These are phyloP conservation scores for Chimonanthus salicifolius DNA, from an alignment of 164 flowering plant genomes.

Conservation along the genomic window DNA sequence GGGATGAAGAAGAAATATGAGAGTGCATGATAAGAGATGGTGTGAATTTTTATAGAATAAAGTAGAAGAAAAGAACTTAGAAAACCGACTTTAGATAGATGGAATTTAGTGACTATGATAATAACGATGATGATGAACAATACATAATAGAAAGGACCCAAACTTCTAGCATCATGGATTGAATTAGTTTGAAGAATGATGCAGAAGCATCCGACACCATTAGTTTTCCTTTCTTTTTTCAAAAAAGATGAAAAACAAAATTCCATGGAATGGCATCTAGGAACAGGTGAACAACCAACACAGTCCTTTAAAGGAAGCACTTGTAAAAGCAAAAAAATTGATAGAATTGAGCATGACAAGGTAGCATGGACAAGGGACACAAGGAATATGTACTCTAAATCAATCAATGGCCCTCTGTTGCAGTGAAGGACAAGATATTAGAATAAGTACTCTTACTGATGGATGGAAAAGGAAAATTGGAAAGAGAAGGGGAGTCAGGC, in stretches of 20 bases:
- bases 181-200: background rate
- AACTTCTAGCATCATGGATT: background rate
- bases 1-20: too few relatives aligned
- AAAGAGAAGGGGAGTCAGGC: too few relatives aligned
- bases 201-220: background rate
- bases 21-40: background rate
- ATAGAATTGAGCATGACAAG: background rate
- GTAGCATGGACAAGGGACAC: background rate
- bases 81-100: too few relatives aligned
- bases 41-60: background rate
- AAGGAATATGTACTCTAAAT: background rate
- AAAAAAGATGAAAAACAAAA: background rate
- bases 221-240: too few relatives aligned
- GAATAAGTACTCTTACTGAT: background rate
- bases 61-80: background rate
- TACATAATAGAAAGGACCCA: background rate
- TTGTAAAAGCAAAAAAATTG: background rate
- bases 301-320: background rate
- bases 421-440: background rate
- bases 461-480: too few relatives aligned
- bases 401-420: background rate
- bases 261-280: background rate
- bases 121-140: too few relatives aligned
- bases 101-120: too few relatives aligned
- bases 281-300: background rate